Conservation (phyloP, 305 asterid genomes). For the Fraxinus paxiana region DNA sequence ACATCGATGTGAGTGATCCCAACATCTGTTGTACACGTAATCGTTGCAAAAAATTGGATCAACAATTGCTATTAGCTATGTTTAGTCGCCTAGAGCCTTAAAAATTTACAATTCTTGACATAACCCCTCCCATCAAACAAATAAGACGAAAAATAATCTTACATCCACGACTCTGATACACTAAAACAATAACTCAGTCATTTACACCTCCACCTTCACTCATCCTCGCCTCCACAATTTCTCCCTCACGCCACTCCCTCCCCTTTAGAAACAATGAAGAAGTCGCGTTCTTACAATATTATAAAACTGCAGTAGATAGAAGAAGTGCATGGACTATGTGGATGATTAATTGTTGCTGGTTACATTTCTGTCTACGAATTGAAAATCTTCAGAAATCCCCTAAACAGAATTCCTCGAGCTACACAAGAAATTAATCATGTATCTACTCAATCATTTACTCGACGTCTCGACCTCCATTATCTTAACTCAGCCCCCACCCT, state of each 20-base stretch:
- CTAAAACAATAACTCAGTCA: too few species aligned
- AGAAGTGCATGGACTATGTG: background rate
- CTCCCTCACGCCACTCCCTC: background rate
- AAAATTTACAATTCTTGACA: background rate
- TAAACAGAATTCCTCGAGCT: background rate
- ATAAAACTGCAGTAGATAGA: background rate
- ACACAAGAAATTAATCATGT: background rate
- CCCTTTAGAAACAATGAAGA: background rate
- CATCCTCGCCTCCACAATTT: background rate
- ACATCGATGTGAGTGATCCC: too few species aligned
- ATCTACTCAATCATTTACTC: background rate
- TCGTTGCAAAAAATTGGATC: too few species aligned
- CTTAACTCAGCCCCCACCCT: background rate
- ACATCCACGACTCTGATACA: too few species aligned
- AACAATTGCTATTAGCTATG: background rate
- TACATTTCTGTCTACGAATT: background rate
- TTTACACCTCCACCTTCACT: background rate
- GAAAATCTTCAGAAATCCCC: background rate
- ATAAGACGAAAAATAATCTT: too few species aligned
- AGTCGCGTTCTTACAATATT: background rate
- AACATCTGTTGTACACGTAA: too few species aligned
- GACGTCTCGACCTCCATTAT: background rate
- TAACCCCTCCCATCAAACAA: background rate
- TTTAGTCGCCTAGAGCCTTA: background rate
- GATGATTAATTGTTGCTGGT: background rate